These are phyloP conservation scores for Aspergillus intermedius DNA, from an alignment of 2,329 filamentous ascomycete species.

Conservation along the genomic window DNA sequence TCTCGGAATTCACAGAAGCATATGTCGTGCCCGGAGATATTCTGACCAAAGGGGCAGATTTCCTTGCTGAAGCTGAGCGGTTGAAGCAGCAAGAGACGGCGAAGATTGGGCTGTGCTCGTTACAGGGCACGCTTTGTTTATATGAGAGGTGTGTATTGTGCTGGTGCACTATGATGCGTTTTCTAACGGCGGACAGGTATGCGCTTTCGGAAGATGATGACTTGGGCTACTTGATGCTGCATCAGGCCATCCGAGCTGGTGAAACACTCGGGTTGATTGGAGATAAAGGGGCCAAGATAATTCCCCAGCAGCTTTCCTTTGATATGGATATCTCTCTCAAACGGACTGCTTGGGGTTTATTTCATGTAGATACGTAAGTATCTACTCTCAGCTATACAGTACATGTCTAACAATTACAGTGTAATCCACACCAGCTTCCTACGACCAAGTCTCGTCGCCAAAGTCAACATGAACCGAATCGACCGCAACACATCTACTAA, in stretches of 20 bases:
- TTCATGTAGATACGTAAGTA: constrained; percentile 34
- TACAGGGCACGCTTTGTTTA: constrained; percentile 32
- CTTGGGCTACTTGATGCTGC: constrained; percentile 31
- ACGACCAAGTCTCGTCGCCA: constrained; percentile 26
- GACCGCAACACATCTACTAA: constrained; percentile 12
- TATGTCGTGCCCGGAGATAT: constrained; percentile 32
- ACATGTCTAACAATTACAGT: constrained; percentile 11
- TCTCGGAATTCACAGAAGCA: constrained; percentile 33
- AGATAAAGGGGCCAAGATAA: constrained; percentile 14
- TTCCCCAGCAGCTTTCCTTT: constrained; percentile 15
- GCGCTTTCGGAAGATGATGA: constrained; percentile 32
- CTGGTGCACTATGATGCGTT: not conserved
- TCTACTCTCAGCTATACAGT: too few species aligned
- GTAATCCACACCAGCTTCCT: constrained; percentile 31
- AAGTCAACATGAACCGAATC: constrained; percentile 26
- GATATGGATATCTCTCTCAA: constrained; percentile 28
- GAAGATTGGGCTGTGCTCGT: constrained; percentile 21
- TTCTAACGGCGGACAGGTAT: constrained; percentile 15
- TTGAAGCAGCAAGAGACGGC: constrained; percentile 16
- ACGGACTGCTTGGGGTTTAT: constrained; percentile 32
- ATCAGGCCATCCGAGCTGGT: constrained; percentile 30
- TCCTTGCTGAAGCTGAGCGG: constrained; percentile 32
- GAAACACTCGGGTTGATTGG: constrained; percentile 28
- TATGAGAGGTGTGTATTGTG: constrained; percentile 25
- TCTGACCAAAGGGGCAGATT: constrained; percentile 30